A percentile compares a stretch with the other conserved stretches of the same genome.
Evolutionary conservation across 306 rosid genomes (phyloP).

Genomic region (Inga oerstediana): DNA sequence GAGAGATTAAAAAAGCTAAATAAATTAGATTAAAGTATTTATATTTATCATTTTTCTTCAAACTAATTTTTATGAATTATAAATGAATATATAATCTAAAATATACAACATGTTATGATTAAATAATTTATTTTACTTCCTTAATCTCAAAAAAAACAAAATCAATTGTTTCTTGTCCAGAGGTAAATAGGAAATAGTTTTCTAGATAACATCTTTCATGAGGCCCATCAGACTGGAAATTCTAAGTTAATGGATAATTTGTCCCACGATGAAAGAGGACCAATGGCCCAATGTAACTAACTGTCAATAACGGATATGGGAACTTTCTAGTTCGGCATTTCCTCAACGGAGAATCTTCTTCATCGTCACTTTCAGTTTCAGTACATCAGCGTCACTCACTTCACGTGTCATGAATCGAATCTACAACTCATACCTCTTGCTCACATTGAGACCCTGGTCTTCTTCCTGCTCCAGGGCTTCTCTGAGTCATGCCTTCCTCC

Average conservation of each 20-base stretch:
- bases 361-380: neutral
- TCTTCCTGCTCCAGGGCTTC: conserved; percentile 16
- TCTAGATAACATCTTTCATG: neutral
- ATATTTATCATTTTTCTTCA: no score
- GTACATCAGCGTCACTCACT: neutral
- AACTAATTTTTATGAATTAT: no score
- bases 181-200: no score
- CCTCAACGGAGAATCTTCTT: neutral
- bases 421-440: neutral
- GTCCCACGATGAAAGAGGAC: neutral
- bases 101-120: no score
- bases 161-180: no score
- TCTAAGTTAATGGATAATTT: neutral
- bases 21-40: no score
- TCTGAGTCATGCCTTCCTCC: conserved; percentile 61
- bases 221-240: neutral
- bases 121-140: no score
- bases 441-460: neutral
- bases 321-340: neutral
- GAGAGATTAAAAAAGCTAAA: no score
- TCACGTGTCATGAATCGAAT: neutral
- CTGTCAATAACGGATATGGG: neutral
- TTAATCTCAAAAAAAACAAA: no score
- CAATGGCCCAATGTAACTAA: neutral
- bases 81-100: no score